Percentiles rank a stretch among this genome's conserved stretches.
phyloP scores from a whole-genome alignment of 164 flowering plant genomes.

The grape (Vitis vinifera) region ASM3070453v1 NC_081820.1:2357501-2358000 shows the following conservation, averaged over 20 bases:
- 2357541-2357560: conserved; percentile 19
- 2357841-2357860: too few species aligned
- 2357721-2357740: conserved; percentile 78
- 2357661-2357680: conserved; percentile 95
- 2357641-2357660: conserved; percentile 11
- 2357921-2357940: too few species aligned
- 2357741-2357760: conserved; percentile 2
- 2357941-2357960: too few species aligned
- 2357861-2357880: too few species aligned
- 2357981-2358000: too few species aligned
- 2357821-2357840: too few species aligned
- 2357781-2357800: neutral
- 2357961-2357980: too few species aligned
- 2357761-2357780: neutral
- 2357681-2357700: conserved; percentile 91
- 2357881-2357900: too few species aligned
- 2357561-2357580: neutral
- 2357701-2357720: conserved; percentile 92
- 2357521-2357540: conserved; percentile 86
- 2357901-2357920: too few species aligned
- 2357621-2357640: conserved; percentile 1
- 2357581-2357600: neutral
- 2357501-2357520: conserved; percentile 85
- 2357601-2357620: neutral
- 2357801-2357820: too few species aligned